Evolutionary conservation across 805 yeast species (phyloP).

Genomic region (Hanseniaspora singularis): DNA sequence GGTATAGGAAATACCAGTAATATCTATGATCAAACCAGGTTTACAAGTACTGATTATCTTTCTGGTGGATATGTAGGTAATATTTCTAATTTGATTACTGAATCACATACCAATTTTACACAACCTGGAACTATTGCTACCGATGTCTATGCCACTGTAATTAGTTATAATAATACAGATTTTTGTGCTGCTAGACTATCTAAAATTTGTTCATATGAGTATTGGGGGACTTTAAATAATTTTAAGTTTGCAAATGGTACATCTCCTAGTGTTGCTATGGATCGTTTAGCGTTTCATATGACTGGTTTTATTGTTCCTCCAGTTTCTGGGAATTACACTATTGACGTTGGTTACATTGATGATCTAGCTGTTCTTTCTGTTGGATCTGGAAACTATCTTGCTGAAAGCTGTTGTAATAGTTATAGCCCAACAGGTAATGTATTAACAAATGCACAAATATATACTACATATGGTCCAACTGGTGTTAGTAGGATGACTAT

Average conservation of each 20-base stretch:
- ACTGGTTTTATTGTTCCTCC: conserved; percentile 4
- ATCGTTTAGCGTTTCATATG: conserved; percentile 4
- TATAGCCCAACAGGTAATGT: background rate
- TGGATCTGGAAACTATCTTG: conserved; percentile 1
- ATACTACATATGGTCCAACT: background rate
- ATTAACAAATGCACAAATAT: background rate
- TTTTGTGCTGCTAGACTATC: background rate
- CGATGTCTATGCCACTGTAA: too few species aligned
- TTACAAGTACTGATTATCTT: background rate
- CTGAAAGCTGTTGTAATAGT: background rate
- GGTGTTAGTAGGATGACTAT: conserved; percentile 13
- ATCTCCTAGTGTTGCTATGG: background rate
- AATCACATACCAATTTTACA: too few species aligned
- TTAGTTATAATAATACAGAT: too few species aligned
- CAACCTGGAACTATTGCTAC: too few species aligned
- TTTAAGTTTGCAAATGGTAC: background rate
- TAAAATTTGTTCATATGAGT: background rate
- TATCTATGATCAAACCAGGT: background rate
- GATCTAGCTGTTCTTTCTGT: conserved; percentile 5
- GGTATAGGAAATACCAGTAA: background rate
- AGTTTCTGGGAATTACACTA: background rate
- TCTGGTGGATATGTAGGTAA: too few species aligned
- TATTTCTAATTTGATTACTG: too few species aligned
- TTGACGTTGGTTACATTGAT: conserved; percentile 5
- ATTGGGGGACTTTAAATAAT: background rate